These are phyloP conservation scores for Eucalyptus urophylla DNA, from an alignment of 345 rosid genomes.

Conservation along the genomic window DNA sequence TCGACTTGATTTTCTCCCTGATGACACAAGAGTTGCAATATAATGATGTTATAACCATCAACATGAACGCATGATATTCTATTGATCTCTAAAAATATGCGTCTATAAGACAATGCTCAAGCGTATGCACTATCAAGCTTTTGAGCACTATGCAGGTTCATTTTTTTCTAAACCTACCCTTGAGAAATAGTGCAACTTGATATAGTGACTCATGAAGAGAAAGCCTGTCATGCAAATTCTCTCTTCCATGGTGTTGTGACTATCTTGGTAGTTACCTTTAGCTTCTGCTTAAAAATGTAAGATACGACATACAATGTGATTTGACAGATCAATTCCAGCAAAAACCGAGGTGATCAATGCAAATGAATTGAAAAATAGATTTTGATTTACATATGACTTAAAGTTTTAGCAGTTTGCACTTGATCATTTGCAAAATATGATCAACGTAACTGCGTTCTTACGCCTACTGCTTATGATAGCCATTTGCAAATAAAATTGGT, in stretches of 20 bases:
- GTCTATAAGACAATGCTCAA: too few relatives aligned
- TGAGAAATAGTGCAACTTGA: background rate
- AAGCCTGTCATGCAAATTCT: background rate
- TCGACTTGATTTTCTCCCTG: constrained; percentile 1
- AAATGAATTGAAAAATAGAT: background rate
- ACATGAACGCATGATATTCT: accelerated
- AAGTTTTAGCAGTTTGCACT: background rate
- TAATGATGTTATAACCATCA: accelerated
- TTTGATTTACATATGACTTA: background rate
- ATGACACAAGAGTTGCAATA: too few relatives aligned
- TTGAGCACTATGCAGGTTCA: accelerated
- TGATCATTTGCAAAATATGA: background rate
- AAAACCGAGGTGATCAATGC: background rate
- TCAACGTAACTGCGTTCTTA: accelerated
- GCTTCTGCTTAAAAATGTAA: background rate
- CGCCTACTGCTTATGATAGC: background rate
- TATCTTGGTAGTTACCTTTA: background rate
- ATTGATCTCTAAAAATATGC: too few relatives aligned
- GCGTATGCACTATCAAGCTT: background rate
- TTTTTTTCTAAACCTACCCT: background rate
- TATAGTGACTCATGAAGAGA: background rate
- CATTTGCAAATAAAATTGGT: background rate
- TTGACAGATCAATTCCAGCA: background rate
- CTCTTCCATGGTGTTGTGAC: background rate
- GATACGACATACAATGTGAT: background rate